Evolutionary conservation across 1,284 basidiomycete species (phyloP), one percentile per base, ranked within the genome.

Genomic region (Malassezia brasiliensis): DNA sequence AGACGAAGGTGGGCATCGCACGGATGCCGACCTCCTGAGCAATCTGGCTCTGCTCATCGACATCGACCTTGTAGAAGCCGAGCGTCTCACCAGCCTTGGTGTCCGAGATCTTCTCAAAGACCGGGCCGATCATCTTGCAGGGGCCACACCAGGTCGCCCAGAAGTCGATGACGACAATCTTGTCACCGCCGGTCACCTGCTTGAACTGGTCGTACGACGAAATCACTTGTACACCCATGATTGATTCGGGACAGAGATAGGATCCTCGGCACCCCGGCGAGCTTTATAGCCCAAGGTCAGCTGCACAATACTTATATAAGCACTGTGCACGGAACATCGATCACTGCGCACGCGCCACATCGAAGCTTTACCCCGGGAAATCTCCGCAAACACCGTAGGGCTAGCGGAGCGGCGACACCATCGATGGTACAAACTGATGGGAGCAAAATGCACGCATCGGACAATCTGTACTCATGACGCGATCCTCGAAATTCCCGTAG

Each of bases 1-100:
- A 79, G 53, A 82, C 77, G 78, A 88, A 88, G 3, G 86, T 87
- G 15, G 87, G 87, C 82, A 88, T 85, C 76, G 85, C 84, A 67
- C 82, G 81, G 76, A 94, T 82, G 50, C 81, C 82, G 54, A 85
- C 82, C 75, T 85, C 85, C 68, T 82, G 75, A 8, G 79, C 77
- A 61, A 81, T 76, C 60, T 80, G 76, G 42, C 60, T 59, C 59
- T 72, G 69, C 25, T 61, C 60, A 53, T 75, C 73, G 40, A 75
- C 73, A 59, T 75, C 72, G 65, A 90, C 85, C 78, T 90, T 90
- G 81, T 83, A 87, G 77, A 85, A 86, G 52, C 77, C 79, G 76
- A 87, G 80, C 61, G 65, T 65, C 25, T 69, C 65, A 48, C 59
- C 58, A 20, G 52, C 59, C 22, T 60, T 60, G 11, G 62, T 60